Conservation (phyloP, 2,329 filamentous ascomycete genomes). For the Talaromyces sp. region DNA sequence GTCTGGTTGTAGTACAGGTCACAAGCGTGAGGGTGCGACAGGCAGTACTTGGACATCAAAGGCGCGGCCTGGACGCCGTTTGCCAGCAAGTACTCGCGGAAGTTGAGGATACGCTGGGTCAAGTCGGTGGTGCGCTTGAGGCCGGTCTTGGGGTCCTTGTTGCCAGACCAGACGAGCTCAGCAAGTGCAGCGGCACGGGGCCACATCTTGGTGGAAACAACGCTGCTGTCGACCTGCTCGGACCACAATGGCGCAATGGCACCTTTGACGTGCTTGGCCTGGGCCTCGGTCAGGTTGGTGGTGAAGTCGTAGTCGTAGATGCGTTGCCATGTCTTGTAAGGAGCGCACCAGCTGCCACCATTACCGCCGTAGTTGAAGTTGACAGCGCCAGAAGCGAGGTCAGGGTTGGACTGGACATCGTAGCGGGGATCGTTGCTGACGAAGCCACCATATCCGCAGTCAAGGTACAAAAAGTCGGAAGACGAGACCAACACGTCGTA, state of each 20-base stretch:
- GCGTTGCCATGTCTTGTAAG: conserved; percentile 57
- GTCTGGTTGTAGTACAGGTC: conserved; percentile 51
- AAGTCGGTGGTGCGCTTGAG: conserved; percentile 49
- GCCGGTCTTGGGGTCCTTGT: conserved; percentile 42
- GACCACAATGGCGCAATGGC: conserved; percentile 49
- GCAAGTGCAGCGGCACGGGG: conserved; percentile 53
- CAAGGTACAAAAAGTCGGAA: conserved; percentile 52
- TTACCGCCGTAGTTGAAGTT: conserved; percentile 53
- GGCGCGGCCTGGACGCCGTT: conserved; percentile 48
- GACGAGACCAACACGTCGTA: conserved; percentile 55
- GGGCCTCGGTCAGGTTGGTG: conserved; percentile 39
- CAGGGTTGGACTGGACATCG: conserved; percentile 50
- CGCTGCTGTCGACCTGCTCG: conserved; percentile 52
- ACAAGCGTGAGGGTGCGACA: conserved; percentile 54
- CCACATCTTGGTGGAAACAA: conserved; percentile 50
- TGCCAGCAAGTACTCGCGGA: conserved; percentile 55
- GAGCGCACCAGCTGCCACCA: conserved; percentile 55
- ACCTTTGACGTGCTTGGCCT: conserved; percentile 49
- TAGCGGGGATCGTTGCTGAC: conserved; percentile 54
- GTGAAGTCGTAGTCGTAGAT: conserved; percentile 58
- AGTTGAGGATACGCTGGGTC: conserved; percentile 55
- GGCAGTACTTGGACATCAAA: conserved; percentile 54
- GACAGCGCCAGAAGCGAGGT: conserved; percentile 28
- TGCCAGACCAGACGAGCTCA: conserved; percentile 54
- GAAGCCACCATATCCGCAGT: conserved; percentile 52